Base-by-base conservation (phyloP, 2,329 filamentous ascomycete species). In the Aspergillus sp. region DNA sequence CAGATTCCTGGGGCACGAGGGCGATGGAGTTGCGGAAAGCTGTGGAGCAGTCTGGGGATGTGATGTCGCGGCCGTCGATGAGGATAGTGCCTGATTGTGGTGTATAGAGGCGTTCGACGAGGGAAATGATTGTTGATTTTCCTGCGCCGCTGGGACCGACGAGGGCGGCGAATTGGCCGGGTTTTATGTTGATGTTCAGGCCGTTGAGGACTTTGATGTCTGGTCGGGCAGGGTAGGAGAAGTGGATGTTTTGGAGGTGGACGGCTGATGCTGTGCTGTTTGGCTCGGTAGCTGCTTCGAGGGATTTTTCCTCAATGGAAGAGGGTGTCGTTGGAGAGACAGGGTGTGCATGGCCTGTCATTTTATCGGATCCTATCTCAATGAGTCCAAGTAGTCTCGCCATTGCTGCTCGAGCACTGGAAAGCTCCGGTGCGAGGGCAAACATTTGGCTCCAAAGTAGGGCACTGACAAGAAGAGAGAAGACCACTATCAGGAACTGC, bases 371-470 rank as follows among this genome's bases (percentile, higher is more conserved):
- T 2, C 75, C 75, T 8, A 76, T 68, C 48, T 77, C 73, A 9
- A 79, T 77, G 22, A 85, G 69, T 19, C 74, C 72, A 23, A 83
- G 60, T 54, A 91, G 85, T 46, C 87, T 80, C 6, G 82, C 83
- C 11, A 87, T 85, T 3, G 90, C 87, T 1, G 81, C 80, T 31
- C 83, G 84, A 0, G 90, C 90, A 49, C 86, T 84, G 1, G 89
- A 87, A n/a, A 93, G 83, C 65, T 93, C 90, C 0, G 90, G 90
- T 0, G 90, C 89, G 1, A 93, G 83, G 25, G 87, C 87, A 72
- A 93, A 92, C 75, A 92, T 87, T 69, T 91, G 87, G 9, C 89
- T 88, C 82, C 89, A 91, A 5, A 90, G 81, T 72, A 91, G 88
- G 0, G 91, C 89, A 60, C 87, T 89, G 45, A 92, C 87, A 1